Evolutionary conservation across 2,329 filamentous ascomycete species (phyloP), one percentile per base, ranked within the genome.

Genomic region (Aspergillus caelatus): DNA sequence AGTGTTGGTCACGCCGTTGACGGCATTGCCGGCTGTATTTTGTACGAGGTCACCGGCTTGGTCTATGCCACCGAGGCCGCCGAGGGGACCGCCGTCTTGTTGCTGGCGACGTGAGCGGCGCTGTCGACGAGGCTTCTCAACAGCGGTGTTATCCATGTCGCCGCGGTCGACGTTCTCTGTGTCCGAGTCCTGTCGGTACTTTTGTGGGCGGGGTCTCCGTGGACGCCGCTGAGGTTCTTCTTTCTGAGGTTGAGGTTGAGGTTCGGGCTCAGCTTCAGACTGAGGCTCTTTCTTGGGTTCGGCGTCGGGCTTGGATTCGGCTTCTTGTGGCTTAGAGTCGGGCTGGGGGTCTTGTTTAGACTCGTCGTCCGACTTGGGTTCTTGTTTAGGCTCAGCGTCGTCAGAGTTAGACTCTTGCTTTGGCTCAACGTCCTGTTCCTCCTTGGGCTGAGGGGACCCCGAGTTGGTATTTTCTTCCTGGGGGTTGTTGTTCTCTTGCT

Each of bases 11-110:
- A 74, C 78, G 0, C 76, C 74, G 52, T 73, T 74, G 14, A 85
- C 75, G n/a, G 82, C 82, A 61, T 84, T 83, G 0, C 80, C 76
- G 5, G 79, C 79, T 26, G 78, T 80, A 59, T 79, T 78, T 68
- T 80, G 76, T 30, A 88, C 85, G 70, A 86, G 82, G 64, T 87
- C 84, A 57, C 80, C 81, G 46, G 84, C 85, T 67, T 89, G 86
- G 62, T 84, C 83, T 63, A 88, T 85, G 65, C 83, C 83, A 61
- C 82, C 84, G 3, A 88, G 81, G 1, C 83, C 83, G 11, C 83
- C 73, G 45, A 75, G 71, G 0, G 74, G 71, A 6, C 76, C 76
- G 55, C 79, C 77, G 36, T 78, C 78, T 63, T 80, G 78, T 75
- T 70, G 76, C 65, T 83, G 79, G 74, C 84, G 83, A 76, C 83